Evolutionary conservation across 192 early-diverging fungal genomes (phyloP).

Genomic region (Mortierella claussenii): DNA sequence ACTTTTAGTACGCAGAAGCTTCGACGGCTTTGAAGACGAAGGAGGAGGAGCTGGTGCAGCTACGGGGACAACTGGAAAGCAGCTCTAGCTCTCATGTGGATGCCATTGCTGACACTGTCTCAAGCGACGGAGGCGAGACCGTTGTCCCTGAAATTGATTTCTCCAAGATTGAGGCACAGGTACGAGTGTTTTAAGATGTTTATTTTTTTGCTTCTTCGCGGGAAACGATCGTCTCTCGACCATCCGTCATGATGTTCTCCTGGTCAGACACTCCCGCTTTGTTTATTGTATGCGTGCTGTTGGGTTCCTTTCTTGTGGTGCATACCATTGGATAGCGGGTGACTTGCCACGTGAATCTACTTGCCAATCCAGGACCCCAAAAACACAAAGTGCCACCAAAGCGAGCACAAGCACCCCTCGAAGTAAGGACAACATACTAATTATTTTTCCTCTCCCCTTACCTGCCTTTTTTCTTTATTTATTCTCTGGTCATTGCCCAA

Average conservation of each 20-base stretch:
- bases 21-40: slow-evolving; percentile 26
- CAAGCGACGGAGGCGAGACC: slow-evolving; percentile 50
- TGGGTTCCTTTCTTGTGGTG: too few relatives aligned
- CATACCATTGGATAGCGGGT: not conserved
- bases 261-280: not conserved
- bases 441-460: too few relatives aligned
- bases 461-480: not conserved
- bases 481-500: not conserved
- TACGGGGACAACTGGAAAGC: slow-evolving; percentile 29
- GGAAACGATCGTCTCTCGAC: not conserved
- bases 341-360: slow-evolving; percentile 17
- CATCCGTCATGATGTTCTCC: not conserved
- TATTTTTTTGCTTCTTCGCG: slow-evolving; percentile 9
- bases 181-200: slow-evolving; percentile 8
- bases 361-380: not conserved
- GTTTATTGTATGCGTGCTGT: too few relatives aligned
- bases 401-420: too few relatives aligned
- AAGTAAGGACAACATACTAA: too few relatives aligned
- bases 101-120: slow-evolving; percentile 44
- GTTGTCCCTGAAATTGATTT: slow-evolving; percentile 49
- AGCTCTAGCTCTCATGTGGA: slow-evolving; percentile 31
- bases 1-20: slow-evolving; percentile 36
- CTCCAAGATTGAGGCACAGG: slow-evolving; percentile 52
- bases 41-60: slow-evolving; percentile 37
- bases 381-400: not conserved